Base-by-base conservation (phyloP, 345 rosid genomes). In the Populus euphratica region DNA sequence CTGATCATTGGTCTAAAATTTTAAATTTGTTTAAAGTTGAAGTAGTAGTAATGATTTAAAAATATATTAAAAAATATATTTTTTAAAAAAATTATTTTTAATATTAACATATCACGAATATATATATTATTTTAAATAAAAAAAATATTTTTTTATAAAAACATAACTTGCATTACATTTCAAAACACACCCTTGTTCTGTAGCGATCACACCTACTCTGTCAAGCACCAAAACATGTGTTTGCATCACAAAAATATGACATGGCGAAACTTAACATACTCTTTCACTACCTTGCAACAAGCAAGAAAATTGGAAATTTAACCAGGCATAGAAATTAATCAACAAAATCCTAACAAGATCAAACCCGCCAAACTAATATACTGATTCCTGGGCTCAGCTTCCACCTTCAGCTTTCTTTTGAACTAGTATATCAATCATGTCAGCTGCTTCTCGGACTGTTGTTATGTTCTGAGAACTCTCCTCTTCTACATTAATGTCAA, bases 391-490 rank as follows among this genome's bases (percentile, higher is more conserved):
- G 29, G 29, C 63, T 59, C 63, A 59, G 4, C 63, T 59, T 23
- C 25, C 29, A 23, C 63, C 72, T 69, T 21, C 71, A 27, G 69
- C 18, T 76, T 76, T 76, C 76, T 65, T 54, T 18, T 76, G 59
- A 23, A 76, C 76, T 0, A 76, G 76, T 44, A 72, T 66, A 6
- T 80, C 77, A n/a, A 80, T 76, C 76, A 80, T 29, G 21, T 76
- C 79, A 10, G 83, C 79, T 6, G 78, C 79, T n/a, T 66, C 83
- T 38, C 72, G 73, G 25, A 80, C 54, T 1, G 79, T 76, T 70
- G 76, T 56, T 54, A 80, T 56, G 64, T 72, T 80, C 14, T 76
- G 83, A 70, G 83, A 70, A 38, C 31, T 80, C 9, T 80, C 76
- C 68, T 80, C 79, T 65, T 80, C 83, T n/a, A 80, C 76, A 11